phyloP scores from a whole-genome alignment of 768 basidiomycete genomes.

The Xerocomellus dryophilus region DNA sequence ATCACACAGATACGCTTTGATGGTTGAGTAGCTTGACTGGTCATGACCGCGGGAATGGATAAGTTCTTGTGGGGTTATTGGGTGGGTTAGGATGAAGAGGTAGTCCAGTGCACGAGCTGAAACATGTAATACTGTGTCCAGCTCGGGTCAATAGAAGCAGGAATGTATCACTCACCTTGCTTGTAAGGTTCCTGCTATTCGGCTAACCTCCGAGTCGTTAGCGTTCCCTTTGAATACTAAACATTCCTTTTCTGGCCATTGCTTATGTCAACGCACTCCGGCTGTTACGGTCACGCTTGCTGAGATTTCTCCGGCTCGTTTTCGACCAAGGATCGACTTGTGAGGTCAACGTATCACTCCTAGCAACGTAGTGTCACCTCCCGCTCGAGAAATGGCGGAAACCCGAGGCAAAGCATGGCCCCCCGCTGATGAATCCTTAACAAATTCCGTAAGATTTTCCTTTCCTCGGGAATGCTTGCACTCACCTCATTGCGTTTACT shows the following conservation, averaged over 20 bases:
- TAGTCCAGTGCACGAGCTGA: neutral
- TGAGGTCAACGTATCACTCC: conserved; percentile 59
- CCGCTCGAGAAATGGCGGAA: conserved; percentile 53
- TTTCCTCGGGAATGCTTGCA: neutral
- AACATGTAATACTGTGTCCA: neutral
- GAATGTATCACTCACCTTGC: neutral
- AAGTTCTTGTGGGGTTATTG: neutral
- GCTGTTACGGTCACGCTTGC: neutral
- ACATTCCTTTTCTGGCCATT: conserved; percentile 1
- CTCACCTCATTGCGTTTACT: neutral
- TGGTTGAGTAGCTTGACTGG: conserved; percentile 1
- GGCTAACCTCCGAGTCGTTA: neutral
- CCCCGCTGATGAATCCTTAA: conserved; percentile 77
- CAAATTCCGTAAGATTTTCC: conserved; percentile 69
- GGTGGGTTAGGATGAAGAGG: neutral
- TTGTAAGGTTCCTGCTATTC: neutral
- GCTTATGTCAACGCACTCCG: conserved; percentile 17
- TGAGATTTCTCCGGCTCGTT: neutral
- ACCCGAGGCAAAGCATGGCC: conserved; percentile 83
- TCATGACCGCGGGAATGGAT: conserved; percentile 1
- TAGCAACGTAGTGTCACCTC: conserved; percentile 1
- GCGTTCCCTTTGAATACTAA: neutral
- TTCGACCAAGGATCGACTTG: conserved; percentile 84
- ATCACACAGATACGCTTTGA: conserved; percentile 59
- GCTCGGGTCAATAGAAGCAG: neutral